Evolutionary conservation across 2,329 filamentous ascomycete genomes (phyloP).

Genomic region (Alternaria triticimaculans): DNA sequence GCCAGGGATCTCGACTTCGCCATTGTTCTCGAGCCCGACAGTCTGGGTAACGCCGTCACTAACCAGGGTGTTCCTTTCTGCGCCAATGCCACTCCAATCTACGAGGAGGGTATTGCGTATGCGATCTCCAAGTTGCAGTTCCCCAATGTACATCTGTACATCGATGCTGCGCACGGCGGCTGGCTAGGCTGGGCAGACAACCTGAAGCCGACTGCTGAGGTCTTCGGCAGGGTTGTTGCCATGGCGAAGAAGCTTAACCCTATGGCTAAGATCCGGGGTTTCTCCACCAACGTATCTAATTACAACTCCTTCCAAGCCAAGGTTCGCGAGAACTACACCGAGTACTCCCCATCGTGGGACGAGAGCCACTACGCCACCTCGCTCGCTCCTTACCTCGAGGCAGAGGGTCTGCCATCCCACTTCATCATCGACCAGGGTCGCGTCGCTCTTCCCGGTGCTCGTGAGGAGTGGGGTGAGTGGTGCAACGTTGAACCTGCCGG

Average conservation of each 20-base stretch:
- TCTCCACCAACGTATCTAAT: conserved; percentile 36
- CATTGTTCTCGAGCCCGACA: conserved; percentile 39
- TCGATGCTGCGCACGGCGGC: conserved; percentile 39
- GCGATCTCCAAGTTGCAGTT: conserved; percentile 37
- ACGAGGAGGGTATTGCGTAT: conserved; percentile 40
- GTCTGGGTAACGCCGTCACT: conserved; percentile 37
- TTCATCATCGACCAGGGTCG: conserved; percentile 41
- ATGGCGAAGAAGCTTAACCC: conserved; percentile 33
- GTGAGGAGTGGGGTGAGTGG: conserved; percentile 39
- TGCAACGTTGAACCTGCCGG: conserved; percentile 36
- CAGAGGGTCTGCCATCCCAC: conserved; percentile 31
- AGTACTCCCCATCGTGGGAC: conserved; percentile 32
- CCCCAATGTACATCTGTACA: conserved; percentile 37
- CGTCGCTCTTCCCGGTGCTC: conserved; percentile 29
- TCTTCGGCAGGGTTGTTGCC: conserved; percentile 31
- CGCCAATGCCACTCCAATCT: conserved; percentile 29
- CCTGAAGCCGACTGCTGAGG: conserved; percentile 31
- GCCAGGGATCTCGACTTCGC: conserved; percentile 38
- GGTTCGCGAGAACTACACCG: conserved; percentile 35
- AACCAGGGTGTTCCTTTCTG: conserved; percentile 34
- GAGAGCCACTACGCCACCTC: conserved; percentile 34
- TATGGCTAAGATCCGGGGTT: conserved; percentile 33
- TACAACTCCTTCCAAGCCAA: conserved; percentile 36
- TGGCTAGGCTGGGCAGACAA: conserved; percentile 43
- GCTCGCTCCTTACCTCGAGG: conserved; percentile 27